phyloP scores from a whole-genome alignment of 2,329 filamentous ascomycete species.

The Pyrenochaeta sp. region DNA sequence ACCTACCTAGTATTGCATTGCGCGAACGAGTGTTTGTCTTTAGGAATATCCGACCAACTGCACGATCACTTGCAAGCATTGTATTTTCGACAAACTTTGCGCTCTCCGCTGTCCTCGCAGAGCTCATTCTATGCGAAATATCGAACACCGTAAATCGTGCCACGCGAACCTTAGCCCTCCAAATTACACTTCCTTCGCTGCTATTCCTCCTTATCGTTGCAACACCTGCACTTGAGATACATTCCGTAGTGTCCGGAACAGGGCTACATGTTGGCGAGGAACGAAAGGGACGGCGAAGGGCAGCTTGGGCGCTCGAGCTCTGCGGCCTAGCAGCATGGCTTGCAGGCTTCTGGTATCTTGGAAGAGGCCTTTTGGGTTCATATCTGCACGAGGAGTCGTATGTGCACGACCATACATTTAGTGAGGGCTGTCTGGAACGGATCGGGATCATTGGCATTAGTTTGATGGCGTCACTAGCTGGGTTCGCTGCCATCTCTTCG shows the following conservation, averaged over 20 bases:
- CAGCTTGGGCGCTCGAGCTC: conserved; percentile 71
- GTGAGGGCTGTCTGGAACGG: conserved; percentile 67
- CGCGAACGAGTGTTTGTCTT: conserved; percentile 34
- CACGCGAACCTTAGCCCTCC: conserved; percentile 73
- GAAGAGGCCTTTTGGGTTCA: conserved; percentile 66
- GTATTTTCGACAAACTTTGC: conserved; percentile 81
- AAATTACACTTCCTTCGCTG: conserved; percentile 73
- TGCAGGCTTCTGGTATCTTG: conserved; percentile 78
- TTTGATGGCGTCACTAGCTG: conserved; percentile 86
- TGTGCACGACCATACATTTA: conserved; percentile 57
- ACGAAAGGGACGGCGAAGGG: conserved; percentile 64
- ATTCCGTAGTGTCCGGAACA: conserved; percentile 65
- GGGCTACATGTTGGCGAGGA: conserved; percentile 71
- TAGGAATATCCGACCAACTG: conserved; percentile 50
- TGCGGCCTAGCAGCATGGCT: conserved; percentile 74
- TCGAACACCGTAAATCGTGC: conserved; percentile 74
- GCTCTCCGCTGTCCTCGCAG: conserved; percentile 78
- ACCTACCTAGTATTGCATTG: conserved; percentile 57
- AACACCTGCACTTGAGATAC: conserved; percentile 81
- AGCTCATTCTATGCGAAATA: conserved; percentile 85
- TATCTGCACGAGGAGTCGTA: conserved; percentile 59
- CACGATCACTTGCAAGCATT: conserved; percentile 61
- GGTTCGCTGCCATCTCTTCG: conserved; percentile 87
- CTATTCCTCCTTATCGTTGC: conserved; percentile 76
- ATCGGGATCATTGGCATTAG: conserved; percentile 87